Percentiles rank a stretch among this genome's conserved stretches.
Conservation (phyloP, 306 rosid species). For the Sechiopsis laciniata region DNA sequence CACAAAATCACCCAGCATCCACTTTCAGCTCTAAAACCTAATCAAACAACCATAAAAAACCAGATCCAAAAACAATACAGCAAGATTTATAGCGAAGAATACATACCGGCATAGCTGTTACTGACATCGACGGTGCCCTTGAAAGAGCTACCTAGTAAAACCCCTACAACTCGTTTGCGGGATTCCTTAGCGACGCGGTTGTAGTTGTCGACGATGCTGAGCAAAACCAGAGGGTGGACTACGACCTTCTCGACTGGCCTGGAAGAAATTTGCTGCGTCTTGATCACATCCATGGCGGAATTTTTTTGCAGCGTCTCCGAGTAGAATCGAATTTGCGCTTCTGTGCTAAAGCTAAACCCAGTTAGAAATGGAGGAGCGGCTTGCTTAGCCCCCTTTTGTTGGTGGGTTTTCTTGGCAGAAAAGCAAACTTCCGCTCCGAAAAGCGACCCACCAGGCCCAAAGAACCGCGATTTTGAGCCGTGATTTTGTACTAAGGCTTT, state of each 20-base stretch:
- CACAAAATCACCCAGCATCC: not conserved
- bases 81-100: not conserved
- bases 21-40: not conserved
- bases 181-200: conserved; percentile 84
- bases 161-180: conserved; percentile 80
- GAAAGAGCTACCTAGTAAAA: conserved; percentile 67
- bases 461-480: not conserved
- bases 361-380: not conserved
- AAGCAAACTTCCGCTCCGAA: conserved; percentile 1
- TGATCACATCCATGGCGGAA: conserved; percentile 66
- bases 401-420: conserved; percentile 14
- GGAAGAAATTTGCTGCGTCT: conserved; percentile 71
- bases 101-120: conserved; percentile 78
- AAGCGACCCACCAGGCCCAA: conserved; percentile 12
- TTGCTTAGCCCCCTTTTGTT: not conserved
- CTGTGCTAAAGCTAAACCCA: conserved; percentile 11
- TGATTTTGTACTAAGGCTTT: not conserved
- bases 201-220: conserved; percentile 90
- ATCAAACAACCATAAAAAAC: not conserved
- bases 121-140: conserved; percentile 82
- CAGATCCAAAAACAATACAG: conserved; percentile 18
- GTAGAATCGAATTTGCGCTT: not conserved
- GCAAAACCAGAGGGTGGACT: conserved; percentile 75
- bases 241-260: conserved; percentile 77
- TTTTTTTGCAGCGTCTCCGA: not conserved